Base-by-base conservation (phyloP, 2,329 filamentous ascomycete genomes). In the Sclerotinia minor region DNA sequence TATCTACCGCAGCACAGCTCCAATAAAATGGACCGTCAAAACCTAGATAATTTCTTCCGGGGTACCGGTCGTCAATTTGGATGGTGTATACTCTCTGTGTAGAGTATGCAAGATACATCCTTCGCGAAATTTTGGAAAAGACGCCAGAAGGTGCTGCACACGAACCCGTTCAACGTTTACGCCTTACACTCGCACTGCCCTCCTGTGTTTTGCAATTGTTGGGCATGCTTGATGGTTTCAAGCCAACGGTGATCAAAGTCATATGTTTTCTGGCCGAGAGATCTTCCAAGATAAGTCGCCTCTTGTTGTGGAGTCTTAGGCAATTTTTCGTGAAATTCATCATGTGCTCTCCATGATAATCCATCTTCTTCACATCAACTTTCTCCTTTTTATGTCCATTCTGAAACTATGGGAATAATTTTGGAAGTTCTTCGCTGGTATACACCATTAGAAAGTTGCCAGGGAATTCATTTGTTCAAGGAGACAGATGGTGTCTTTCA, bases 21-120 rank as follows among this genome's bases (percentile, higher is more conserved):
- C 2, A 17, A 38, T 21, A 50, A 19, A 49, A 49, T 61, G 44
- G 21, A 24, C 29, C 29, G 35, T 49, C 11, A n/a, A 26, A 38
- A 49, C 9, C 1, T 49, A 35, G 7, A 24, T 11, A 9, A 5
- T 5, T 24, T 61, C 15, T 24, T 61, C 35, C 2, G 7, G 29
- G 21, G 4, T 61, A 15, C n/a, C n/a, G 29, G 58, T 32, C 45
- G 58, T 61, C 7, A 50, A n/a, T 19, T 49, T 5, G 44, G 58
- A 21, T 8, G 19, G 15, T 61, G 44, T 32, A 2, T 38, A 15
- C 19, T 49, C 6, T 61, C 13, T 45, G 45, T 38, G 6, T 50
- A 19, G 58, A 61, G 19, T 50, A 61, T 47, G 35, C 49, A 29
- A 50, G 21, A 35, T 49, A 61, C 4, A 61, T 61, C 3, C 26